These are phyloP conservation scores for Podila verticillata DNA, from an alignment of 192 early-diverging fungal genomes.

Conservation along the genomic window DNA sequence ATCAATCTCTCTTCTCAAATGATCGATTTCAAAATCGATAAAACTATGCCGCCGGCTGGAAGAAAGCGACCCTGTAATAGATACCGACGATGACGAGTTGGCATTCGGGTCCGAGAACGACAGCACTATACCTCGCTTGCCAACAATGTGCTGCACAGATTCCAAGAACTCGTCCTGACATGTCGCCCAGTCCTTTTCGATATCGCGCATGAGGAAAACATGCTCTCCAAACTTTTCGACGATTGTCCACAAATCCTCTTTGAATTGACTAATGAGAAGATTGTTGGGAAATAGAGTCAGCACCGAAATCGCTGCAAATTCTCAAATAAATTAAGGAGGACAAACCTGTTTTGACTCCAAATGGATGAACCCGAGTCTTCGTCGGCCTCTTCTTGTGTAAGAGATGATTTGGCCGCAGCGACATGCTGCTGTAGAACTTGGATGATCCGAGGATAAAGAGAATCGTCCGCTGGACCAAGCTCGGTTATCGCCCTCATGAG, in stretches of 20 bases:
- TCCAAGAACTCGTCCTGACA: conserved; percentile 50
- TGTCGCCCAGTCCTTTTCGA: conserved; percentile 50
- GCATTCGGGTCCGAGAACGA: conserved; percentile 22
- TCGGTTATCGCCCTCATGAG: conserved; percentile 19
- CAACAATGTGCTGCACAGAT: conserved; percentile 51
- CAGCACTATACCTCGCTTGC: conserved; percentile 30
- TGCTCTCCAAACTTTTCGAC: conserved; percentile 56
- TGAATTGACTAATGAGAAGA: conserved; percentile 31
- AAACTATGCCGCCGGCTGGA: conserved; percentile 47
- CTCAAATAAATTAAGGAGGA: not conserved
- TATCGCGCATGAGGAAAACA: conserved; percentile 37
- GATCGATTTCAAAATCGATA: conserved; percentile 45
- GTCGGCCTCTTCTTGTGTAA: conserved; percentile 23
- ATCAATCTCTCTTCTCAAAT: conserved; percentile 27
- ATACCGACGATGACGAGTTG: conserved; percentile 20
- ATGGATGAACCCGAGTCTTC: conserved; percentile 15
- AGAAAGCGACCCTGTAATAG: conserved; percentile 18
- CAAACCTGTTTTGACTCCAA: conserved; percentile 32
- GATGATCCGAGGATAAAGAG: conserved; percentile 42
- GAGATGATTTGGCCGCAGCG: conserved; percentile 21
- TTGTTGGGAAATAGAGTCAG: not conserved
- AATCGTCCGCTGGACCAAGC: conserved; percentile 34
- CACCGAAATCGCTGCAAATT: not conserved
- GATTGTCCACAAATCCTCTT: conserved; percentile 62
- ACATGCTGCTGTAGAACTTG: conserved; percentile 45